Conservation (phyloP, 306 rosid species). For the Cyamopsis tetragonoloba region DNA sequence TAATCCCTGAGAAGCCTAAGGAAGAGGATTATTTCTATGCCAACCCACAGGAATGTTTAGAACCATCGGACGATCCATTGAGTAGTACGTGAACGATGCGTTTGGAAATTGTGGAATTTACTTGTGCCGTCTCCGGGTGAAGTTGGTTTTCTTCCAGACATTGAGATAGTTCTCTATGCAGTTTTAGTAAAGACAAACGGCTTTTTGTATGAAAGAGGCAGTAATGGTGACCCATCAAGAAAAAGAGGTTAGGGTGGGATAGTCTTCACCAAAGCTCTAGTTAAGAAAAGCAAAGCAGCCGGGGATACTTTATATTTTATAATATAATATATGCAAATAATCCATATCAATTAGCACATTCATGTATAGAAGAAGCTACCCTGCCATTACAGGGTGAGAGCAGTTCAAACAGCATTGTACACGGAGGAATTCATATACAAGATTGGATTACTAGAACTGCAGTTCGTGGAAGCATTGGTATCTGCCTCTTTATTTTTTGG, state of each 20-base stretch:
- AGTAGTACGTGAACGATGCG: conserved; percentile 49
- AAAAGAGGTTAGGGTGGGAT: conserved; percentile 20
- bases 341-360: conserved; percentile 44
- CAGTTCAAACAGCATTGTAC: conserved; percentile 54
- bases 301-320: conserved; percentile 40
- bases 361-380: conserved; percentile 91
- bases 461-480: conserved; percentile 39
- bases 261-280: conserved; percentile 35
- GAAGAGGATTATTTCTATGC: conserved; percentile 95
- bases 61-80: conserved; percentile 43
- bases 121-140: conserved; percentile 39
- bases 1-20: conserved; percentile 79
- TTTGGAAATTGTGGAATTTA: conserved; percentile 32
- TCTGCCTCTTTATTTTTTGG: conserved; percentile 23
- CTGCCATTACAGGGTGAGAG: conserved; percentile 81
- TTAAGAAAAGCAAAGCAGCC: conserved; percentile 41
- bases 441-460: conserved; percentile 49
- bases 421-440: conserved; percentile 50
- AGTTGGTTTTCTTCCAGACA: conserved; percentile 42
- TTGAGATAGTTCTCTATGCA: conserved; percentile 36
- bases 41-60: conserved; percentile 90
- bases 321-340: conserved; percentile 70
- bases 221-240: conserved; percentile 32
- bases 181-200: conserved; percentile 32
- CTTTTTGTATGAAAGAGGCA: conserved; percentile 39